Conservation (phyloP, 78 protist genomes). For the Dictyostelium intermedium region DNA sequence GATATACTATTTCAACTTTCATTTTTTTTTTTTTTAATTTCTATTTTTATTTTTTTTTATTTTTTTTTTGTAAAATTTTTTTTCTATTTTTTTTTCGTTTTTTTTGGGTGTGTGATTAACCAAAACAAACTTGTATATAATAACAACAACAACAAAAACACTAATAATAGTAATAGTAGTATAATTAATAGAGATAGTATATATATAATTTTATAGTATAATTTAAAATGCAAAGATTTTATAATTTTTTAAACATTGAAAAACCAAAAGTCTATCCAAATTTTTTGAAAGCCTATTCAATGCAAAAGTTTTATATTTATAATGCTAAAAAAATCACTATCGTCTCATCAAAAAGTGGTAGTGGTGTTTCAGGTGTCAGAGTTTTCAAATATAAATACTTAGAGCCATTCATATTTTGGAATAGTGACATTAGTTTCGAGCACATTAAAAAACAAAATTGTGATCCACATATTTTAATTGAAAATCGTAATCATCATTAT, state of each 20-base stretch:
- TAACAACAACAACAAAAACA: neutral
- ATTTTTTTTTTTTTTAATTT: neutral
- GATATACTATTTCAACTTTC: neutral
- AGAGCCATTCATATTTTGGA: constrained; percentile 73
- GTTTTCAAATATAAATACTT: constrained; percentile 45
- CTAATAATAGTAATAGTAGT: neutral
- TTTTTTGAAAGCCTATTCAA: constrained; percentile 33
- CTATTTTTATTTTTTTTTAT: neutral
- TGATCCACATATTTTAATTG: constrained; percentile 17
- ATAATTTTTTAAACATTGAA: neutral
- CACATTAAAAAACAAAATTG: neutral
- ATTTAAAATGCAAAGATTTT: constrained; percentile 37
- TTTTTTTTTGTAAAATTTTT: neutral
- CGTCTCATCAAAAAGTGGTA: constrained; percentile 24
- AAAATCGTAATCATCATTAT: neutral
- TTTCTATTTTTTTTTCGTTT: neutral
- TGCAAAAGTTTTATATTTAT: constrained; percentile 47
- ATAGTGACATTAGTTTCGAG: constrained; percentile 22
- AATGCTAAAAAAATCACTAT: constrained; percentile 44
- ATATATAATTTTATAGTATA: neutral
- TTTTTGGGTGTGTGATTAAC: neutral
- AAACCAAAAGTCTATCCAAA: constrained; percentile 8
- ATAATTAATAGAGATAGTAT: neutral
- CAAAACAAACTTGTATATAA: neutral
- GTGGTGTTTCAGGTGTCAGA: constrained; percentile 3